These are phyloP conservation scores for Hypoxylon rubiginosum DNA, from an alignment of 2,329 filamentous ascomycete species.

Conservation along the genomic window DNA sequence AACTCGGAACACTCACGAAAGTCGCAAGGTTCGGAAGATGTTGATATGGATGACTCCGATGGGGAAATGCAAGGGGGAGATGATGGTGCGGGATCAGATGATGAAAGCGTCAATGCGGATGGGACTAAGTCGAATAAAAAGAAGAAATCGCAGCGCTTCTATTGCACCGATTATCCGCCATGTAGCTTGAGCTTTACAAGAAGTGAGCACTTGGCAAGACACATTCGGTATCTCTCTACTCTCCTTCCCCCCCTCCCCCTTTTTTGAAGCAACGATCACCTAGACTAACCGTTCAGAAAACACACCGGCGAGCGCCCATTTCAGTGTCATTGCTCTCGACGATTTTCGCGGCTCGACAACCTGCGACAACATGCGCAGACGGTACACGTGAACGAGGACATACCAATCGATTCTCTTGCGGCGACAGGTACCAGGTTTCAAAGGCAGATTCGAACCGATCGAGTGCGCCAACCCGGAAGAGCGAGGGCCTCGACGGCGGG, in stretches of 20 bases:
- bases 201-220: constrained; percentile 93
- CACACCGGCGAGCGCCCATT: constrained; percentile 98
- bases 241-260: not conserved
- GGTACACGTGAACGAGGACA: constrained; percentile 97
- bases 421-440: constrained; percentile 94
- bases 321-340: constrained; percentile 92
- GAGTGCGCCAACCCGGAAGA: constrained; percentile 80
- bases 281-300: constrained; percentile 68
- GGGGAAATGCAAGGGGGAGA: constrained; percentile 67
- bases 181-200: constrained; percentile 95
- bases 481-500: constrained; percentile 83
- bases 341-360: constrained; percentile 95
- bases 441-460: constrained; percentile 88
- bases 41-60: constrained; percentile 83
- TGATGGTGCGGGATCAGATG: constrained; percentile 71
- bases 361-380: constrained; percentile 97
- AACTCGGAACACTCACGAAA: constrained; percentile 73
- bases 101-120: constrained; percentile 73
- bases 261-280: constrained; percentile 15
- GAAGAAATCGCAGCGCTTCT: constrained; percentile 96
- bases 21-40: constrained; percentile 75
- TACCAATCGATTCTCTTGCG: constrained; percentile 91
- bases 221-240: constrained; percentile 78
- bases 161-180: constrained; percentile 93
- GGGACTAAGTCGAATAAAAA: constrained; percentile 84